These are phyloP conservation scores for Gnomoniopsis smithogilvyi DNA, from an alignment of 2,329 filamentous ascomycete species.

Conservation along the genomic window DNA sequence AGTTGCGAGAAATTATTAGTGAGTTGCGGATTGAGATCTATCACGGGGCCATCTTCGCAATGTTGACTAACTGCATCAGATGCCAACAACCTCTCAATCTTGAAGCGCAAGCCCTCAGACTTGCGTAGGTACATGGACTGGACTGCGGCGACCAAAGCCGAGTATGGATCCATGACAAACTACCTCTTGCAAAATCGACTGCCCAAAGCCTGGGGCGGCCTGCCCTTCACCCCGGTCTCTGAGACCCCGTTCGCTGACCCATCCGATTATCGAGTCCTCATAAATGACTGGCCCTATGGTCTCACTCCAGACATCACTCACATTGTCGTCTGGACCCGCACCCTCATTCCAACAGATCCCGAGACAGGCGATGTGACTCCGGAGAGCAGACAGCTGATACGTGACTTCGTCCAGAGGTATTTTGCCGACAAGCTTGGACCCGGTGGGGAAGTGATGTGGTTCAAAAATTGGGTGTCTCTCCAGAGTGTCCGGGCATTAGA, in stretches of 20 bases:
- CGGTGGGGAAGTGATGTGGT: conserved; percentile 68
- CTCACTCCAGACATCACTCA: conserved; percentile 66
- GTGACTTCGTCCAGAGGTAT: conserved; percentile 64
- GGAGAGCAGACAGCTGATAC: conserved; percentile 61
- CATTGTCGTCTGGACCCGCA: conserved; percentile 89
- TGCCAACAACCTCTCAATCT: conserved; percentile 63
- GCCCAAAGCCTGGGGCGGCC: conserved; percentile 59
- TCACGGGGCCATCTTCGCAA: not conserved
- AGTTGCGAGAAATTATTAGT: conserved; percentile 67
- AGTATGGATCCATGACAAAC: conserved; percentile 76
- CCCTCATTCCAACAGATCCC: conserved; percentile 68
- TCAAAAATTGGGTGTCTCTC: conserved; percentile 88
- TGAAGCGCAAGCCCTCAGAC: conserved; percentile 79
- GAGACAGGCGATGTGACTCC: conserved; percentile 69
- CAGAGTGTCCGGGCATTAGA: conserved; percentile 87
- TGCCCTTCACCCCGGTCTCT: conserved; percentile 53
- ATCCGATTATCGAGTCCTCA: conserved; percentile 66
- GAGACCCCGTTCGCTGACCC: conserved; percentile 48
- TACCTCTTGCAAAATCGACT: conserved; percentile 75
- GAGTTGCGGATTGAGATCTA: conserved; percentile 23
- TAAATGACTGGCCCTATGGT: conserved; percentile 95
- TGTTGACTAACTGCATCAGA: conserved; percentile 27
- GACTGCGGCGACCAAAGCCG: conserved; percentile 63
- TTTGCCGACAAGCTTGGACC: conserved; percentile 61
- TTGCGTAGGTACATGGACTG: conserved; percentile 77